Conservation (phyloP, 352 stramenopile species). For the Thalassiosira mediterranea region DNA sequence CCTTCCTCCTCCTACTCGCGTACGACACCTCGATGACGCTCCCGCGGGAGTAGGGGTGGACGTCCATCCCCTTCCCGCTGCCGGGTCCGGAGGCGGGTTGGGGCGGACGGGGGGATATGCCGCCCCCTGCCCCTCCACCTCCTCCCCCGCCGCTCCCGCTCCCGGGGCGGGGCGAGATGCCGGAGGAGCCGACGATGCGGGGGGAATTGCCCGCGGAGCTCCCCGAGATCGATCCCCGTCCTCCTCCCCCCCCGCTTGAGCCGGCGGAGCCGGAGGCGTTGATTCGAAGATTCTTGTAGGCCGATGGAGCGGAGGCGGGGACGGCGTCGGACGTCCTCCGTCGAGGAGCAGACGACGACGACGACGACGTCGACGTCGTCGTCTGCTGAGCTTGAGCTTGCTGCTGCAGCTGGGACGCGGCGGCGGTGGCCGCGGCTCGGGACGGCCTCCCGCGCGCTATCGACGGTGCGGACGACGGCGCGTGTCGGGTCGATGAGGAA, state of each 20-base stretch:
- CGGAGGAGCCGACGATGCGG: neutral
- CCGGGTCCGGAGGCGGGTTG: conserved; percentile 27
- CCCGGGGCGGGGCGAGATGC: too few relatives aligned
- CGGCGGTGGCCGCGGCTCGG: too few relatives aligned
- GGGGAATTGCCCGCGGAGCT: neutral
- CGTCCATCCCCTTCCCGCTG: conserved; percentile 58
- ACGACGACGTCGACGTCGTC: too few relatives aligned
- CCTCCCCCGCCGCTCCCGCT: neutral
- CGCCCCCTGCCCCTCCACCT: neutral
- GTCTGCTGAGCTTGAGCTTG: too few relatives aligned
- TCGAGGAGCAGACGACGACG: too few relatives aligned
- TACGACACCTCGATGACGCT: conserved; percentile 81
- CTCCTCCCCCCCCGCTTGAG: neutral
- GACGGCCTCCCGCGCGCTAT: neutral
- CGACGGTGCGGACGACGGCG: too few relatives aligned
- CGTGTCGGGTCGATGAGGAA: too few relatives aligned
- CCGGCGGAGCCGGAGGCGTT: neutral
- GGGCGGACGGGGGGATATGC: conserved; percentile 1
- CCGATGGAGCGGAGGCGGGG: neutral
- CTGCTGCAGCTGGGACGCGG: too few relatives aligned
- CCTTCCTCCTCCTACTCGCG: conserved; percentile 19
- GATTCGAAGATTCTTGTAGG: too few relatives aligned
- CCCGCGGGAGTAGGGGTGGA: conserved; percentile 74
- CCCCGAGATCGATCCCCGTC: neutral
- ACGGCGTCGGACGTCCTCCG: too few relatives aligned